Evolutionary conservation across 148 eudicot species (phyloP).

Genomic region (Fagopyrum tataricum): DNA sequence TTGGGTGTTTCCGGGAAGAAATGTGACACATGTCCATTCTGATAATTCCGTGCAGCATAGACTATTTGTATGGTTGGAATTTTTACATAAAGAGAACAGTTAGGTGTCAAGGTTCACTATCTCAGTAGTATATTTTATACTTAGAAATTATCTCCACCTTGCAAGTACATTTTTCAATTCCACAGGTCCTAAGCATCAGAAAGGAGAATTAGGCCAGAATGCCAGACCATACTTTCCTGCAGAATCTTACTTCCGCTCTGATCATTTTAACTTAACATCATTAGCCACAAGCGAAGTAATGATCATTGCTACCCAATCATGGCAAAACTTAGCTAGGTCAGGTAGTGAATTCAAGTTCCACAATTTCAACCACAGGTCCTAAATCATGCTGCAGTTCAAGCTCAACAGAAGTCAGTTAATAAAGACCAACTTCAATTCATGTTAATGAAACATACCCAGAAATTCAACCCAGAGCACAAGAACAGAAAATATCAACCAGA

Average conservation of each 20-base stretch:
- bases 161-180: neutral
- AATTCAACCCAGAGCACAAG: neutral
- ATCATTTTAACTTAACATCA: neutral
- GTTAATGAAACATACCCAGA: neutral
- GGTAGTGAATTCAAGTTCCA: neutral
- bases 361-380: neutral
- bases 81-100: neutral
- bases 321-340: neutral
- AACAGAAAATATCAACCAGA: neutral
- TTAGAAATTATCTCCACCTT: neutral
- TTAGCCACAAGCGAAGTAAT: neutral
- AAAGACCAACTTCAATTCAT: neutral
- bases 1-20: too few species aligned
- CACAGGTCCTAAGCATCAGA: neutral
- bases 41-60: too few species aligned
- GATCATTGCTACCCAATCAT: neutral
- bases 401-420: neutral
- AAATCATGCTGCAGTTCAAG: neutral
- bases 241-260: neutral
- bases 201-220: neutral
- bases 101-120: neutral
- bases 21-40: too few species aligned
- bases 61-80: neutral
- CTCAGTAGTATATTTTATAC: neutral
- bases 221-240: neutral